Evolutionary conservation across 2,329 filamentous ascomycete genomes (phyloP), one percentile per base, ranked within the genome.

Genomic region (Epicoccum sorghinum): DNA sequence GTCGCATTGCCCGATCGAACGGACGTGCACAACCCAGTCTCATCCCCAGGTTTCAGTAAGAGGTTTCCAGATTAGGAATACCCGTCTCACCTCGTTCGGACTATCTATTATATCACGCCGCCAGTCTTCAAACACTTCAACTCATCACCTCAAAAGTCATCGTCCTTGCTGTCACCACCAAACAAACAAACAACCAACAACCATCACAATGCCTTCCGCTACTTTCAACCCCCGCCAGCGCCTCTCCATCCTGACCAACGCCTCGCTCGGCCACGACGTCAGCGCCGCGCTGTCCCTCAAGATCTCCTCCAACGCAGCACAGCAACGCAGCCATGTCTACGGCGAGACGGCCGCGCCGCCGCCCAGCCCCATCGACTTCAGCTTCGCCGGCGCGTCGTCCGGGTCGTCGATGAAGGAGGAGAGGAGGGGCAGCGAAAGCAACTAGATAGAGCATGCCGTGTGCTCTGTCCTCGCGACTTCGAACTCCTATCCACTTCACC

Each of bases 231-330:
- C 74, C 42, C 75, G 74, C 61, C 70, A 75, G 58, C 73, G 73
- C 66, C 75, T 77, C 57, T 75, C 73, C 45, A 71, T 77, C 70
- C 65, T 74, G 60, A 75, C 72, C 50, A 73, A 75, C 67, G 68
- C 71, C 22, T 72, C 71, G 1, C 73, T 77, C 46, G 71, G 73
- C 51, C 72, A 72, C 66, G 74, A 76, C 58, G 70, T 76, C 47
- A 71, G 70, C 53, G 75, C 73, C 13, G 73, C 73, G 10, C 69
- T 76, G 66, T 74, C 73, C 12, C 68, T 76, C 66, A 74, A 76
- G 57, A 71, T 73, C 49, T 72, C 71, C 5, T 58, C 62, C 18
- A 56, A 75, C 57, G 70, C 62, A n/a, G 55, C 67, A 24, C 41
- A 55, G 25, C 41, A 46, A 30, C 70, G 69, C 59, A 64, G 39